These are phyloP conservation scores for Tephrocybe sp. DNA, from an alignment of 768 basidiomycete species.

Conservation along the genomic window DNA sequence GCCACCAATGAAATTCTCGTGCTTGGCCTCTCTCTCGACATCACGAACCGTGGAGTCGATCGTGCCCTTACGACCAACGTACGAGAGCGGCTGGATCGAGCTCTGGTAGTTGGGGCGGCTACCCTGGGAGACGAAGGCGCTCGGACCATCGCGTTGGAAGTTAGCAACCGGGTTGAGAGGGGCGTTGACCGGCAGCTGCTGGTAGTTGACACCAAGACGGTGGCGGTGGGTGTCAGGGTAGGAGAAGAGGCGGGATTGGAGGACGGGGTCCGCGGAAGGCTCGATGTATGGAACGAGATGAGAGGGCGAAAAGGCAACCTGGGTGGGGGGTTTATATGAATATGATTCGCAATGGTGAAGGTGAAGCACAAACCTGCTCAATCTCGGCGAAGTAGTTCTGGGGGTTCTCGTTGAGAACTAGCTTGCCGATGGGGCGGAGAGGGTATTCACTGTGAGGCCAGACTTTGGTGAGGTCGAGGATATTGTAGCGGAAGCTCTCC, in stretches of 20 bases:
- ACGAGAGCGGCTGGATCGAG: constrained; percentile 70
- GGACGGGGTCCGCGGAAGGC: constrained; percentile 87
- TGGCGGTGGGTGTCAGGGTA: constrained; percentile 90
- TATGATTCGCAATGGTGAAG: constrained; percentile 3
- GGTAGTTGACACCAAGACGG: constrained; percentile 79
- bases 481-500: constrained; percentile 86
- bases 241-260: constrained; percentile 93
- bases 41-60: constrained; percentile 43
- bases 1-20: constrained; percentile 76
- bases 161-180: constrained; percentile 74
- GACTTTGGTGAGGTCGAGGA: constrained; percentile 89
- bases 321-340: constrained; percentile 24
- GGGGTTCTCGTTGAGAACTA: constrained; percentile 77
- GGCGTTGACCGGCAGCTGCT: constrained; percentile 86
- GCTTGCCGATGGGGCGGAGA: constrained; percentile 83
- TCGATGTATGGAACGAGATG: constrained; percentile 89
- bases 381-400: constrained; percentile 94
- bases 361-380: constrained; percentile 68
- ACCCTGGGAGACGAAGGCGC: constrained; percentile 77
- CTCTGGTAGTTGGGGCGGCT: constrained; percentile 86
- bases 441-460: constrained; percentile 90
- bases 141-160: constrained; percentile 89
- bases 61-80: constrained; percentile 48
- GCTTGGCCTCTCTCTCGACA: constrained; percentile 39
- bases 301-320: constrained; percentile 85